A percentile compares a stretch with the other conserved stretches of the same genome.
These are phyloP conservation scores for Phialophora macrospora DNA, from an alignment of 2,329 filamentous ascomycete species.

Conservation along the genomic window DNA sequence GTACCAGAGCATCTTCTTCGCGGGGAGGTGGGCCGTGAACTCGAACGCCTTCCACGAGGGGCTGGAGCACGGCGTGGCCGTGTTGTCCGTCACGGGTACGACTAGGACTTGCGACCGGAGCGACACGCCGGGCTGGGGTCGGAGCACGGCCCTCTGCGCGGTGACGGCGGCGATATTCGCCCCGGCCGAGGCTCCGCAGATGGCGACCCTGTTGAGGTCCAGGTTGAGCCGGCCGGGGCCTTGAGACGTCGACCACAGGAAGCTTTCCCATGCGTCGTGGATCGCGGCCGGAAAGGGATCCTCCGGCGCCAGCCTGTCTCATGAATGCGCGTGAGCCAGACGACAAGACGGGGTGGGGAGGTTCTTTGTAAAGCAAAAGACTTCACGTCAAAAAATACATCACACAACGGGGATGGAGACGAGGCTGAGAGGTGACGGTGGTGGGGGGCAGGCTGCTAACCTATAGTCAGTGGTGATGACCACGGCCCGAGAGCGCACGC, in stretches of 20 bases:
- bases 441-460: constrained; percentile 27
- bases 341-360: neutral
- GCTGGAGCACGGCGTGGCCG: constrained; percentile 53
- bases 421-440: constrained; percentile 5
- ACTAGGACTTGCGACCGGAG: constrained; percentile 57
- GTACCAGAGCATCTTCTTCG: constrained; percentile 66
- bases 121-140: constrained; percentile 31
- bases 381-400: neutral
- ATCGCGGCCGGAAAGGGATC: constrained; percentile 62
- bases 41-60: constrained; percentile 58
- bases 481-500: constrained; percentile 56
- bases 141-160: constrained; percentile 55
- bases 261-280: constrained; percentile 61
- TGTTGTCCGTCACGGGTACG: constrained; percentile 65
- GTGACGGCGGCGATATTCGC: constrained; percentile 60
- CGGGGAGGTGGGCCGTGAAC: constrained; percentile 58
- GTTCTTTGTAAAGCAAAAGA: neutral
- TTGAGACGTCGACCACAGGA: constrained; percentile 52
- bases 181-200: constrained; percentile 58
- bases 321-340: constrained; percentile 12
- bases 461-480: constrained; percentile 45
- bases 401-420: neutral
- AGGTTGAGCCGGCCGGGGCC: constrained; percentile 43
- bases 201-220: constrained; percentile 53
- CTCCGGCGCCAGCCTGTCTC: constrained; percentile 60